A percentile compares a stretch with the other conserved stretches of the same genome.
These are phyloP conservation scores for Falciphora oryzae DNA, from an alignment of 2,329 filamentous ascomycete species.

Conservation along the genomic window DNA sequence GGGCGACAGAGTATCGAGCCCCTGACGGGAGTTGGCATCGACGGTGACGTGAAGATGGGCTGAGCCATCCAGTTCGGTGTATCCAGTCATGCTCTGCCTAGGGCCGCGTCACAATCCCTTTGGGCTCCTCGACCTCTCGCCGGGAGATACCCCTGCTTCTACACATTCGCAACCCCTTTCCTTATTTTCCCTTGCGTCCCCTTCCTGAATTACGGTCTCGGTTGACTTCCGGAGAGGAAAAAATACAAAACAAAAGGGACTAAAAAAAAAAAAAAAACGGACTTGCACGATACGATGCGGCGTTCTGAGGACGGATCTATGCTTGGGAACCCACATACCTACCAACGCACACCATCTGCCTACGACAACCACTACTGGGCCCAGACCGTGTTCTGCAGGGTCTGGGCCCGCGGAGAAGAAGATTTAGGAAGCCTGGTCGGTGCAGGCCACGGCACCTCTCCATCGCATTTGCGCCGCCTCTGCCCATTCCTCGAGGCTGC, in stretches of 20 bases:
- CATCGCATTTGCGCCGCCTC: not conserved
- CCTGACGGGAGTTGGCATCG: constrained; percentile 8
- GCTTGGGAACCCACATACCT: not conserved
- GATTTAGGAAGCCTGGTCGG: too few species aligned
- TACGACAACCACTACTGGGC: not conserved
- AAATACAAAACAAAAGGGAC: not conserved
- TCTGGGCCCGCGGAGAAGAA: not conserved
- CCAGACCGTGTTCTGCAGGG: not conserved
- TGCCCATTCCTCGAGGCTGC: not conserved
- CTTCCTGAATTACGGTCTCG: not conserved
- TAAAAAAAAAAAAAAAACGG: not conserved
- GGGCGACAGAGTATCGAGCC: constrained; percentile 5
- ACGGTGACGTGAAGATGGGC: constrained; percentile 16
- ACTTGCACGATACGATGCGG: not conserved
- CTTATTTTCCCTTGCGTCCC: not conserved
- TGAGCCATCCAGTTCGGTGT: not conserved
- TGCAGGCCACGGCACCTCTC: too few species aligned
- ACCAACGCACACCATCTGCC: not conserved
- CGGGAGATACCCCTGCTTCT: too few species aligned
- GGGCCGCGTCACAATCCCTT: too few species aligned
- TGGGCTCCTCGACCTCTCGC: too few species aligned
- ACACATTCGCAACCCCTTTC: not conserved
- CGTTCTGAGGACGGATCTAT: not conserved
- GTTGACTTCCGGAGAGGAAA: not conserved
- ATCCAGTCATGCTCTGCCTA: too few species aligned